phyloP scores from a whole-genome alignment of 805 yeast genomes.

The Monosporozyma siamensis region DNA sequence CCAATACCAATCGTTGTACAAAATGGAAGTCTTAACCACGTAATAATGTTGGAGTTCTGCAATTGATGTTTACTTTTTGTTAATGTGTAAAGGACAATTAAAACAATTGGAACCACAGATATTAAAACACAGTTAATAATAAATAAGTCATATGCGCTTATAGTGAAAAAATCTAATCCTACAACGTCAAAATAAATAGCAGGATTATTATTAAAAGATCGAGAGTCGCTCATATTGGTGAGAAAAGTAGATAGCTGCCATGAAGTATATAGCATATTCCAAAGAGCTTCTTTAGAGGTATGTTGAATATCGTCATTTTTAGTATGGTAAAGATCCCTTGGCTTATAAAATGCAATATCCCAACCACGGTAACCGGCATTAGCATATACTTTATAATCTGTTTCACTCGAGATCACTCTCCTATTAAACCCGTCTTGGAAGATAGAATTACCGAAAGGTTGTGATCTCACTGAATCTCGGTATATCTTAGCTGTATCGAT shows the following conservation, averaged over 20 bases:
- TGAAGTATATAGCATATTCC: slow-evolving; percentile 76
- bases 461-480: slow-evolving; percentile 40
- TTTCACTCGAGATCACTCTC: slow-evolving; percentile 65
- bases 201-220: slow-evolving; percentile 23
- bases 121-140: slow-evolving; percentile 45
- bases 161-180: slow-evolving; percentile 46
- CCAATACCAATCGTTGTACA: slow-evolving; percentile 40
- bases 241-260: slow-evolving; percentile 48
- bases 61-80: slow-evolving; percentile 40
- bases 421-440: slow-evolving; percentile 79
- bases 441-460: slow-evolving; percentile 71
- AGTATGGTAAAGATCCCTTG: slow-evolving; percentile 80
- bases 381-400: slow-evolving; percentile 71
- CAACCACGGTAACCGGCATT: slow-evolving; percentile 69
- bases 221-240: slow-evolving; percentile 28
- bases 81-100: slow-evolving; percentile 40
- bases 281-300: slow-evolving; percentile 57
- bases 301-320: slow-evolving; percentile 56
- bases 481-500: slow-evolving; percentile 54
- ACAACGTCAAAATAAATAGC: slow-evolving; percentile 61
- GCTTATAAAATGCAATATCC: slow-evolving; percentile 83
- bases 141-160: slow-evolving; percentile 43
- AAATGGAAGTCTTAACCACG: slow-evolving; percentile 51
- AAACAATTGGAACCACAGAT: slow-evolving; percentile 44
- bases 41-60: slow-evolving; percentile 33